Base-by-base conservation (phyloP, 257 asterid genomes). In the Anisodus tanguticus region DNA sequence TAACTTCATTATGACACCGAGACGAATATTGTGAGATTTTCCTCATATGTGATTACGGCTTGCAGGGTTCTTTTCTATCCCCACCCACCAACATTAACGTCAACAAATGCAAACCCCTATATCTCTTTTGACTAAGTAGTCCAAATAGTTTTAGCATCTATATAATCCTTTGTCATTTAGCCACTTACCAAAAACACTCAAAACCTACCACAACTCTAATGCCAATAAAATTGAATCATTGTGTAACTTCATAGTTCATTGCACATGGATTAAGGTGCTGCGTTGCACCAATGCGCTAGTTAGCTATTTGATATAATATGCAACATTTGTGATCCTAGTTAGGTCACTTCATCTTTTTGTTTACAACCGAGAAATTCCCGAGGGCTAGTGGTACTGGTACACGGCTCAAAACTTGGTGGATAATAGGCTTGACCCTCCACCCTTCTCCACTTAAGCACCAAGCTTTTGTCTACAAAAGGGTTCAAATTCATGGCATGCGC, bases 91-190 rank as follows among this genome's bases (percentile, higher is more conserved):
- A 77, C 26, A 53, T 64, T 26, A 49, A 9, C 22, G 7, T 22
- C 60, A 72, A 19, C 6, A 72, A 47, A 19, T 47, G 43, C 19
- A 9, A 63, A 51, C 47, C 15, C 1, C 63, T 53, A 15, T 53
- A 51, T 13, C 8, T 76, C 64, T 51, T 26, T 13, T 26, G 63
- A 26, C 53, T 51, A 51, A 47, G 7, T 77, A 53, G 49, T 77
- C 22, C 81, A 51, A 53, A 54, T 51, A 26, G 81, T 76, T 76
- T 51, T 76, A 53, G 47, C 64, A 76, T 26, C 81, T 77, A 53
- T 53, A 26, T 53, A 35, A 51, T 53, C 3, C 8, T 51, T 51
- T 53, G 26, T 53, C 47, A 22, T 53, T 26, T 47, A 74, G 8
- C 60, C 19, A 2, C 47, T 12, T 76, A 31, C 22, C 8, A 2